A percentile compares a stretch with the other conserved stretches of the same genome.
These are phyloP conservation scores for Farysia itapuensis DNA, from an alignment of 1,284 basidiomycete genomes.

Conservation along the genomic window DNA sequence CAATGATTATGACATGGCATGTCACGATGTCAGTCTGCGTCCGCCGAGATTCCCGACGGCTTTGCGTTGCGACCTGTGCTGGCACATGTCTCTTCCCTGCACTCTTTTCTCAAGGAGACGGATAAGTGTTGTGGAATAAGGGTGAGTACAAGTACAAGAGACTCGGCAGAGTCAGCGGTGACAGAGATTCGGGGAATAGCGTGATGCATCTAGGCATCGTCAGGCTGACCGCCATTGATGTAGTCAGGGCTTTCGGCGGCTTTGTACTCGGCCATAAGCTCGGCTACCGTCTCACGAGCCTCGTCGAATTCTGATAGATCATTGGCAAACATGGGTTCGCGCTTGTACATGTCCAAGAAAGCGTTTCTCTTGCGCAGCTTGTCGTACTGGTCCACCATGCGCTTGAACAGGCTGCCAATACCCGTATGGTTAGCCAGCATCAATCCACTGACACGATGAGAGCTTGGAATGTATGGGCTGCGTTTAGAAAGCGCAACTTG, in stretches of 20 bases:
- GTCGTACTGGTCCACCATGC: slow-evolving; percentile 95
- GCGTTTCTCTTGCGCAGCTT: slow-evolving; percentile 84
- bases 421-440: slow-evolving; percentile 99
- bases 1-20: too few relatives aligned
- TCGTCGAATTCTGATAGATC: slow-evolving; percentile 57
- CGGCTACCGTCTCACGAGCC: slow-evolving; percentile 53
- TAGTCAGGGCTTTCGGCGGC: slow-evolving; percentile 54
- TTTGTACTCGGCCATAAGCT: slow-evolving; percentile 57
- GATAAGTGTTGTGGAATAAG: too few relatives aligned
- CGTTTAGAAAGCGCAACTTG: slow-evolving; percentile 92
- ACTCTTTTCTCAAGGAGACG: too few relatives aligned
- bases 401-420: slow-evolving; percentile 80
- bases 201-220: slow-evolving; percentile 30
- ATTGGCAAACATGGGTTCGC: slow-evolving; percentile 68
- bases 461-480: slow-evolving; percentile 83
- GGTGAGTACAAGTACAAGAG: too few relatives aligned
- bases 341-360: slow-evolving; percentile 96
- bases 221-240: slow-evolving; percentile 28
- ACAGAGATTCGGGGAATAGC: too few relatives aligned
- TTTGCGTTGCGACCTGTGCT: too few relatives aligned
- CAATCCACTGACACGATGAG: slow-evolving; percentile 87
- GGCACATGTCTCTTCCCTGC: too few relatives aligned
- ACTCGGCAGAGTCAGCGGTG: too few relatives aligned
- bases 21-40: too few relatives aligned
- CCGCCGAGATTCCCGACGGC: too few relatives aligned